phyloP scores from a whole-genome alignment of 306 rosid genomes.

The Castanea mollissima region DNA sequence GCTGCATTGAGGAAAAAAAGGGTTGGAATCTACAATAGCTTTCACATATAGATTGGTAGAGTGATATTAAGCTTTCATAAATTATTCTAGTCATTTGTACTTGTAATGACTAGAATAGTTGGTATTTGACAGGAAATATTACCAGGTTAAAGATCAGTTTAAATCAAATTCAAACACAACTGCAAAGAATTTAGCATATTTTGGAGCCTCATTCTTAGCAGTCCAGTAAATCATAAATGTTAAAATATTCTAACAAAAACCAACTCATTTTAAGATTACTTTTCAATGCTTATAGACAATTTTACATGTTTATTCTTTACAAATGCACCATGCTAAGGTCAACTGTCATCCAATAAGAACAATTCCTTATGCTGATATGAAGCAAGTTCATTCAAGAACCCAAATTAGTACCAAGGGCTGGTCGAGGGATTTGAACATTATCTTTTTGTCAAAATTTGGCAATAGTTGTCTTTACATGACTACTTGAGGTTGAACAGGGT shows the following conservation, averaged over 20 bases:
- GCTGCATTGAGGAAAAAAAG: slow-evolving; percentile 25
- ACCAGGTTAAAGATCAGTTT: background rate
- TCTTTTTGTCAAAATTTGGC: no score
- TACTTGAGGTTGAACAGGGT: no score
- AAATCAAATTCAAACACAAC: background rate
- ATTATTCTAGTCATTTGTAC: background rate
- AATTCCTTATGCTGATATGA: no score
- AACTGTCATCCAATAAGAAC: background rate
- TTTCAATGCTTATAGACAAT: background rate
- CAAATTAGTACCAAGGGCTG: no score
- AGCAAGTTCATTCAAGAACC: no score
- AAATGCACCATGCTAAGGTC: background rate
- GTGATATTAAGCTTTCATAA: background rate
- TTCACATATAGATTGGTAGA: background rate
- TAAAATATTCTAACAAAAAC: background rate
- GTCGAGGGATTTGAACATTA: no score
- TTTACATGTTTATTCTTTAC: background rate
- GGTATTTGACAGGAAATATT: background rate
- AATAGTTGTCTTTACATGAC: no score
- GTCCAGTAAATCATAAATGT: background rate
- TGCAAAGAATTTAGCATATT: background rate
- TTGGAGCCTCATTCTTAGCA: background rate
- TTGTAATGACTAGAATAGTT: background rate
- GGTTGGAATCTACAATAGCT: background rate
- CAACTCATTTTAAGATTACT: background rate